Conservation (phyloP, 148 eudicot species). For the Heliosperma pusillum region DNA sequence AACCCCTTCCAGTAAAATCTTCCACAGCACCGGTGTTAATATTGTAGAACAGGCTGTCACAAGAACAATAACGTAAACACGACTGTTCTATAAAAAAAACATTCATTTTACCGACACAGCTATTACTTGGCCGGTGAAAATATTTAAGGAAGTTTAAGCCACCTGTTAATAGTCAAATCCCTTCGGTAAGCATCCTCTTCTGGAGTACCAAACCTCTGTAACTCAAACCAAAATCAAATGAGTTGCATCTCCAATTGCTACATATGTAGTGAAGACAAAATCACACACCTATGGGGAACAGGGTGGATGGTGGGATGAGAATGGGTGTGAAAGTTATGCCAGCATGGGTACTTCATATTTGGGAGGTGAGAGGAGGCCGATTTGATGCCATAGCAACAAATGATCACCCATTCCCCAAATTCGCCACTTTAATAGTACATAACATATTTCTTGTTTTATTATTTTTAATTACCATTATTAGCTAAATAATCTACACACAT, state of each 20-base stretch:
- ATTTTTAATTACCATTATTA: neutral
- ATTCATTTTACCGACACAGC: neutral
- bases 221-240: conserved; percentile 20
- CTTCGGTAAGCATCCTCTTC: conserved; percentile 93
- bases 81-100: neutral
- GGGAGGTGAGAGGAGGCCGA: neutral
- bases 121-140: conserved; percentile 3
- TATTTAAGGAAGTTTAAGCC: conserved; percentile 4
- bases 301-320: neutral
- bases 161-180: conserved; percentile 98
- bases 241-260: neutral
- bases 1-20: conserved; percentile 89
- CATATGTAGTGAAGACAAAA: neutral
- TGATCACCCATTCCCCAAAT: neutral
- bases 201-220: conserved; percentile 90
- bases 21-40: conserved; percentile 73
- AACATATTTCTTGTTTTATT: too few relatives aligned
- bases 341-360: neutral
- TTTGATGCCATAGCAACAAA: neutral
- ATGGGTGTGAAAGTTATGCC: neutral
- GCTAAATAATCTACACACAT: neutral
- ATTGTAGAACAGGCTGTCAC: conserved; percentile 87
- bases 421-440: neutral
- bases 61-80: conserved; percentile 8
- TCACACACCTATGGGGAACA: neutral